These are phyloP conservation scores for Mariannaea sp. DNA, from an alignment of 2,329 filamentous ascomycete species.

Conservation along the genomic window DNA sequence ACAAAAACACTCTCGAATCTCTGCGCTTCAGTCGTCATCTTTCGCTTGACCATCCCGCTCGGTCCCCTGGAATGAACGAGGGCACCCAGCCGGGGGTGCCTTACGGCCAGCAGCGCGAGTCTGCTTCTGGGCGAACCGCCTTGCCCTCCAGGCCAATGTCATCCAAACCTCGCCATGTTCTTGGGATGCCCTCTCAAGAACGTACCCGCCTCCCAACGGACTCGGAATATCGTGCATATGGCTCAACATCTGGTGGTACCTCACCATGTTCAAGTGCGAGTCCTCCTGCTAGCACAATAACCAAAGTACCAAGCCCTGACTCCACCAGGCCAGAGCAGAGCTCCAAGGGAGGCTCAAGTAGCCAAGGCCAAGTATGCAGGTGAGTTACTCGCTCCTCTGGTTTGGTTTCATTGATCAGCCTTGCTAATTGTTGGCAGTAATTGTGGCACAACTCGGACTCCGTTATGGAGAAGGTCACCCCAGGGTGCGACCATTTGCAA, in stretches of 20 bases:
- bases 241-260: constrained; percentile 31
- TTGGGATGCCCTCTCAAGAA: constrained; percentile 24
- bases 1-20: constrained; percentile 6
- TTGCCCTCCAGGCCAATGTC: constrained; percentile 47
- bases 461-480: constrained; percentile 91
- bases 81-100: constrained; percentile 33
- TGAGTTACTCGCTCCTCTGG: constrained; percentile 45
- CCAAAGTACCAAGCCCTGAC: constrained; percentile 40
- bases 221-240: constrained; percentile 28
- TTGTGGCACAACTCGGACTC: constrained; percentile 91
- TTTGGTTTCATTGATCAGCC: background rate
- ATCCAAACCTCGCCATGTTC: constrained; percentile 37
- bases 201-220: constrained; percentile 33
- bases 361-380: constrained; percentile 72
- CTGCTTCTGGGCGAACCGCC: constrained; percentile 42
- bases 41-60: constrained; percentile 12
- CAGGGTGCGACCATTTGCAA: constrained; percentile 96
- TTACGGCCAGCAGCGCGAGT: constrained; percentile 40
- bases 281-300: constrained; percentile 31
- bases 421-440: constrained; percentile 64
- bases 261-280: constrained; percentile 38
- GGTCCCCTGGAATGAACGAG: constrained; percentile 41
- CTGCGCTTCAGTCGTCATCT: constrained; percentile 8
- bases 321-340: constrained; percentile 29
- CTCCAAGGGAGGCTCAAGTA: constrained; percentile 31